Percentiles rank a stretch among this genome's conserved stretches.
These are phyloP conservation scores for Annulohypoxylon stygium DNA, from an alignment of 495 filamentous ascomycete species.

Conservation along the genomic window DNA sequence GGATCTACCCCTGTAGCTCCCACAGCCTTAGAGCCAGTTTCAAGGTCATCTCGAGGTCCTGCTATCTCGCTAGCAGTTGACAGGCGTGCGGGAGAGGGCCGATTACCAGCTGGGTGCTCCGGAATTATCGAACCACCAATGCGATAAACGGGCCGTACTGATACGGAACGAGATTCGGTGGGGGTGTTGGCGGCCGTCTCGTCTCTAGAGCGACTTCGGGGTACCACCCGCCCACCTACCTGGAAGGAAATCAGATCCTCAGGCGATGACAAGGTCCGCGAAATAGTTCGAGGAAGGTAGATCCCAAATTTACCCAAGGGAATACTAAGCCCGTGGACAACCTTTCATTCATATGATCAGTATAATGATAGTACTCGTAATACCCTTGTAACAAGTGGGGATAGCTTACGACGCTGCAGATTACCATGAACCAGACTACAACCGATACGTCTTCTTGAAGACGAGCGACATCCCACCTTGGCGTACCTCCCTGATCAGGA, in stretches of 20 bases:
- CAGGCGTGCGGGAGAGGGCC: slow-evolving; percentile 4
- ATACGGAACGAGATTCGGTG: slow-evolving; percentile 44
- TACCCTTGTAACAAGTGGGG: neutral
- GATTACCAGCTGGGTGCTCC: slow-evolving; percentile 18
- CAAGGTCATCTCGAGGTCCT: slow-evolving; percentile 19
- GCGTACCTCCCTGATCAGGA: slow-evolving; percentile 65
- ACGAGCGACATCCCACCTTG: slow-evolving; percentile 73
- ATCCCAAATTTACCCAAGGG: slow-evolving; percentile 87
- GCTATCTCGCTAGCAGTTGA: slow-evolving; percentile 18
- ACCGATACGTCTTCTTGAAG: slow-evolving; percentile 74
- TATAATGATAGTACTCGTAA: neutral
- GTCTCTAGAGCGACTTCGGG: slow-evolving; percentile 58
- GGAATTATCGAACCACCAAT: slow-evolving; percentile 65
- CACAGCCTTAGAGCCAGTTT: neutral
- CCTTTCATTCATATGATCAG: slow-evolving; percentile 65
- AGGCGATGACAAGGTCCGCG: slow-evolving; percentile 63
- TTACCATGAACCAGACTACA: slow-evolving; percentile 87
- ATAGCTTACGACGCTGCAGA: slow-evolving; percentile 84
- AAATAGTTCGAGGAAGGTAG: slow-evolving; percentile 81
- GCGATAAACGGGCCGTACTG: slow-evolving; percentile 61
- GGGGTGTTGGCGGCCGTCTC: slow-evolving; percentile 37
- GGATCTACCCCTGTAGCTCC: neutral
- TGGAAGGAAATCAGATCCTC: slow-evolving; percentile 50
- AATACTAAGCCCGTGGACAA: slow-evolving; percentile 89
- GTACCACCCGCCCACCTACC: slow-evolving; percentile 41